Percentiles rank a stretch among this genome's conserved stretches.
Evolutionary conservation across 106 monocot species (phyloP).

Genomic region (Narthecium ossifragum): DNA sequence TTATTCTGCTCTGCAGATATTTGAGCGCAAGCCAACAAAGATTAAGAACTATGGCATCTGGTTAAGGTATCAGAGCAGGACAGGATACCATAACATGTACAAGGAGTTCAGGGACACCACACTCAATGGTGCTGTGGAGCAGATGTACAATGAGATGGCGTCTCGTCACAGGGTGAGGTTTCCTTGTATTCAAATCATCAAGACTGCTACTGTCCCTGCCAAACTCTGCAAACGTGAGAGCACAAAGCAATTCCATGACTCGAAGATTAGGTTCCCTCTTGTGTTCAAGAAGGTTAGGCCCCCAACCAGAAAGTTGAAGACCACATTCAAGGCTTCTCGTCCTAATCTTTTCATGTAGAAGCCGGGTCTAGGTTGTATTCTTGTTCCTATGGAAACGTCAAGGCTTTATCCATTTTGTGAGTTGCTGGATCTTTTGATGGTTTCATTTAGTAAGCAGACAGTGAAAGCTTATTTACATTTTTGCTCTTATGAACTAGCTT

Average conservation of each 20-base stretch:
- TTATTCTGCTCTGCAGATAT: constrained; percentile 36
- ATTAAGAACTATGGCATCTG: constrained; percentile 88
- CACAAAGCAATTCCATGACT: constrained; percentile 82
- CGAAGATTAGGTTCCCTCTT: constrained; percentile 76
- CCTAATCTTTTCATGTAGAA: constrained; percentile 66
- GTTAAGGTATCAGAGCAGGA: constrained; percentile 82
- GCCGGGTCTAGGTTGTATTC: no score
- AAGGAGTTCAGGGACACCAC: constrained; percentile 87
- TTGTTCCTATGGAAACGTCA: no score
- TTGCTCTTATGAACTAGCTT: no score
- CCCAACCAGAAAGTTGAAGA: constrained; percentile 67
- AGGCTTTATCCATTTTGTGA: no score
- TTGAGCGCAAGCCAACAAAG: constrained; percentile 64
- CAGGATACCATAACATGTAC: constrained; percentile 93
- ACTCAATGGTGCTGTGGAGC: constrained; percentile 70
- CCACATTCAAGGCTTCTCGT: constrained; percentile 75
- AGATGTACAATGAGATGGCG: constrained; percentile 91
- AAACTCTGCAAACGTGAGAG: constrained; percentile 80
- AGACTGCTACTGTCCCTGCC: constrained; percentile 63
- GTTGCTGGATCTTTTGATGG: no score
- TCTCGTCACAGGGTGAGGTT: constrained; percentile 72
- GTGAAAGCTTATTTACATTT: no score
- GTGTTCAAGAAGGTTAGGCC: constrained; percentile 72
- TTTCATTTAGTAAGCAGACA: not conserved
- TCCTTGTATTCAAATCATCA: constrained; percentile 83